Conservation (phyloP, 2,329 filamentous ascomycete genomes). For the Cadophora sp. region DNA sequence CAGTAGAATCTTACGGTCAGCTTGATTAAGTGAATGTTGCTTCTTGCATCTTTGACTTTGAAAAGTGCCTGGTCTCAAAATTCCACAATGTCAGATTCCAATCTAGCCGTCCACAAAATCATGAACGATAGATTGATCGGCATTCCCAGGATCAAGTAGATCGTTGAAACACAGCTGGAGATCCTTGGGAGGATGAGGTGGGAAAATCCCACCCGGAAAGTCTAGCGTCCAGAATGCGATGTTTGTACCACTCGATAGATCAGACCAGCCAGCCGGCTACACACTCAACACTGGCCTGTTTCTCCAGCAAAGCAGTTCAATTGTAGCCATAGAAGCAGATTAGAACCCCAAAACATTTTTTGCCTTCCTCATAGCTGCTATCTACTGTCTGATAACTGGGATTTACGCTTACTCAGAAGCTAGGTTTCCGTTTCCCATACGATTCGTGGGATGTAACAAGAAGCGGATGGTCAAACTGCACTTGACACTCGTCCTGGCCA, state of each 20-base stretch:
- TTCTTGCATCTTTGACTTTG: too few species aligned
- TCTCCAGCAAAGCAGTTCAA: too few species aligned
- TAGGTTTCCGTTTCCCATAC: conserved; percentile 13
- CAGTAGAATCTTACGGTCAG: too few species aligned
- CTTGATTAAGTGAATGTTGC: too few species aligned
- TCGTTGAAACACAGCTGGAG: conserved; percentile 1
- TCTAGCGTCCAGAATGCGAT: neutral
- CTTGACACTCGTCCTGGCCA: conserved; percentile 18
- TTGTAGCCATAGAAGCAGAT: too few species aligned
- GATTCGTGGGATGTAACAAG: conserved; percentile 23
- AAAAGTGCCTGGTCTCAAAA: too few species aligned
- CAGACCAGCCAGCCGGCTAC: neutral
- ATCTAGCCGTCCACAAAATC: too few species aligned
- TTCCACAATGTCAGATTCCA: too few species aligned
- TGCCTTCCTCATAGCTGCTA: too few species aligned
- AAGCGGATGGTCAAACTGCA: conserved; percentile 23
- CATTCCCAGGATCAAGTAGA: neutral
- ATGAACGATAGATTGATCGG: neutral
- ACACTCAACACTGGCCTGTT: too few species aligned
- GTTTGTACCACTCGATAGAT: neutral
- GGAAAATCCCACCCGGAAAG: neutral
- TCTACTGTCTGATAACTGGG: neutral
- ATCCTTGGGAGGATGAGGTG: neutral
- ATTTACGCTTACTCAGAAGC: neutral
- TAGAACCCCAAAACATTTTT: too few species aligned